Evolutionary conservation across 306 rosid genomes (phyloP).

Genomic region (Purshia tridentata): DNA sequence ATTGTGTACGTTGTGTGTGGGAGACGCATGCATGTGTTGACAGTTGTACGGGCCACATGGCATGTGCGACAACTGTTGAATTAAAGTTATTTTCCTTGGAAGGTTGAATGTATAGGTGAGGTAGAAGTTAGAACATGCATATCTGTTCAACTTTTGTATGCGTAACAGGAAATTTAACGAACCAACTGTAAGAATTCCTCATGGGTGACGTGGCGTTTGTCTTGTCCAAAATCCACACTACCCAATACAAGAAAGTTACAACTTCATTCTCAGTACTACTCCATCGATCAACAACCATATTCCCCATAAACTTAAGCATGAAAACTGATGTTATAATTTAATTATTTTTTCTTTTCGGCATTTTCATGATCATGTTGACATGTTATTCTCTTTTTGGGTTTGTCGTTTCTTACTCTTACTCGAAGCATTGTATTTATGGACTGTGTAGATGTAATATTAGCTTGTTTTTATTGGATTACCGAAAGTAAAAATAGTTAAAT

Average conservation of each 20-base stretch:
- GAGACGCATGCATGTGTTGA: too few relatives aligned
- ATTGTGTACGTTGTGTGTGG: too few relatives aligned
- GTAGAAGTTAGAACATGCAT: too few relatives aligned
- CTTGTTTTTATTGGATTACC: slow-evolving; percentile 7
- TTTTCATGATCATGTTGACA: neutral
- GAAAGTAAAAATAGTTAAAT: slow-evolving; percentile 17
- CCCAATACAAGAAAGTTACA: neutral
- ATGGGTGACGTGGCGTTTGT: neutral
- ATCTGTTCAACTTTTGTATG: neutral
- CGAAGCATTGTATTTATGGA: slow-evolving; percentile 23
- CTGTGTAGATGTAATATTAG: slow-evolving; percentile 13
- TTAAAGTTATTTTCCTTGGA: too few relatives aligned
- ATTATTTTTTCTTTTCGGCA: neutral
- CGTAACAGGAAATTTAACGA: slow-evolving; percentile 13
- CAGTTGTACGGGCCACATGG: too few relatives aligned
- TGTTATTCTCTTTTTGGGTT: slow-evolving; percentile 4
- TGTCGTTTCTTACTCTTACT: slow-evolving; percentile 21
- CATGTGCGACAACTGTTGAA: too few relatives aligned
- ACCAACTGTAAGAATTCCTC: neutral
- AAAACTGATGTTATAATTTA: slow-evolving; percentile 2
- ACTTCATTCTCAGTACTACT: slow-evolving; percentile 13
- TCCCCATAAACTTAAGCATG: slow-evolving; percentile 17
- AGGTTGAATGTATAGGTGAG: too few relatives aligned
- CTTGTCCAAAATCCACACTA: neutral
- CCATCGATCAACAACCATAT: slow-evolving; percentile 15